Evolutionary conservation across 768 basidiomycete species (phyloP).

Genomic region (Termitomyces sp.): DNA sequence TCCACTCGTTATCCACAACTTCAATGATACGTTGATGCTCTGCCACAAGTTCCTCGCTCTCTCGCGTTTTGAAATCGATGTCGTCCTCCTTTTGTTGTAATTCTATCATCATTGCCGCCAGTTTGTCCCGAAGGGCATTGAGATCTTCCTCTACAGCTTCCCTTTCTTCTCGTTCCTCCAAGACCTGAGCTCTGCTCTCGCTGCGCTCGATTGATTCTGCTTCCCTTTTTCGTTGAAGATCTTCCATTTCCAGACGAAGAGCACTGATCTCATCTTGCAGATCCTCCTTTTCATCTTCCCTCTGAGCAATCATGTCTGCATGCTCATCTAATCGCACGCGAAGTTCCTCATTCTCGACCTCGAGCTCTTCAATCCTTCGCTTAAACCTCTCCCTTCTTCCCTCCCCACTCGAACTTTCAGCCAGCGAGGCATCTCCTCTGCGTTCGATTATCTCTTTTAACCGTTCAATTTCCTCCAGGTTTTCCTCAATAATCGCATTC

Average conservation of each 20-base stretch:
- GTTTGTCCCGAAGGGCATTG: constrained; percentile 67
- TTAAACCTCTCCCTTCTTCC: constrained; percentile 38
- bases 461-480: constrained; percentile 76
- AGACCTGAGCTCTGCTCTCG: constrained; percentile 62
- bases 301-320: constrained; percentile 44
- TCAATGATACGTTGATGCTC: constrained; percentile 72
- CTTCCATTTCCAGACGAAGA: constrained; percentile 62
- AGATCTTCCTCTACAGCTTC: constrained; percentile 78
- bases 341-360: constrained; percentile 60
- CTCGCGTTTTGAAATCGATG: constrained; percentile 68
- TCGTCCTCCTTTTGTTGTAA: constrained; percentile 87
- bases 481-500: constrained; percentile 69
- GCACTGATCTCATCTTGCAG: constrained; percentile 60
- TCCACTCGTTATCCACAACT: constrained; percentile 79
- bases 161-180: constrained; percentile 69
- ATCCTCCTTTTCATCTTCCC: constrained; percentile 71
- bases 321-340: constrained; percentile 53
- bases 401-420: constrained; percentile 34
- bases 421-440: constrained; percentile 35
- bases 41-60: constrained; percentile 71
- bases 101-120: constrained; percentile 78
- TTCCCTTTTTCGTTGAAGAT: constrained; percentile 54
- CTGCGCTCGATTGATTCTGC: constrained; percentile 65
- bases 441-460: constrained; percentile 65
- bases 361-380: constrained; percentile 50